Base-by-base conservation (phyloP, 805 yeast species). In the Saturnispora serradocipensis region DNA sequence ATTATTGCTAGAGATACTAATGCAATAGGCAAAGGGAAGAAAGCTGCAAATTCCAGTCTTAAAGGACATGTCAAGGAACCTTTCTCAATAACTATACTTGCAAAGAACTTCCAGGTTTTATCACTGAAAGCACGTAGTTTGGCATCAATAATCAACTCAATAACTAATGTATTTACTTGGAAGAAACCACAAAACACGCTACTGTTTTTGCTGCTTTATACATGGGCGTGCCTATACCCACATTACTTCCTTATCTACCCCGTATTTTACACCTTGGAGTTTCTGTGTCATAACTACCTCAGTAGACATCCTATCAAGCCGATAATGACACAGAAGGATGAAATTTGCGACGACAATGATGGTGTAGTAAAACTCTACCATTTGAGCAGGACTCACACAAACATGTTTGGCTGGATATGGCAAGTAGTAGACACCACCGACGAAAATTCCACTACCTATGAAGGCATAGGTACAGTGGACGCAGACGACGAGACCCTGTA, bases 191-290 rank as follows among this genome's bases (percentile, higher is more conserved):
- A 86, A 0, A 75, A 80, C 54, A 89, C 97, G 0, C 56, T 89
- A 5, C 71, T 84, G 0, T 62, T 71, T 22, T 66, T 88, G 50
- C 68, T 83, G 5, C 55, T 80, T 1, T 82, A 84, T 56, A 82
- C 96, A 0, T 72, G 80, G 54, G 69, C 82, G 1, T 85, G 93
- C 59, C 65, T 83, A 35, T 77, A 85, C 68, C 96, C 96, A 0
- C 81, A 81, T 61, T 65, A 85, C 47, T 69, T 87, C 11, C 65
- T 85, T 38, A 72, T 81, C 1, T 71, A 82, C 32, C 97, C 97
- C 0, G 58, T 84, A 2, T 72, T 71, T 46, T 45, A 86, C 3
- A 58, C 84, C 30, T 70, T 75, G 51, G 82, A 80, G 1, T 69
- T 84, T 3, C 73, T 89, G 70, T 69, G 84, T 1, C 91, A 95